phyloP scores from a whole-genome alignment of 306 rosid genomes.

The Abrus precatorius region DNA sequence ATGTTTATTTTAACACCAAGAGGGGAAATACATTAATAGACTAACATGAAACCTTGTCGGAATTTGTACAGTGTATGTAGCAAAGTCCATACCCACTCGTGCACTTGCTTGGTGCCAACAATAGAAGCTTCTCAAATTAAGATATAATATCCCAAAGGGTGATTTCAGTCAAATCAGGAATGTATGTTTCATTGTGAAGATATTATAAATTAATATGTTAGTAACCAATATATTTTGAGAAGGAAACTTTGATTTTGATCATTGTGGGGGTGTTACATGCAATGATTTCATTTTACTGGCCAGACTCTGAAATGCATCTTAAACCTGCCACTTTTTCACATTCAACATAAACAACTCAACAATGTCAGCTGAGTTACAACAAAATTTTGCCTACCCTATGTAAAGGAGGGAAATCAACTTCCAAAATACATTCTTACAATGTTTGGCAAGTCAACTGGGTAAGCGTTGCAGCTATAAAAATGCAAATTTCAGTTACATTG shows the following conservation, averaged over 20 bases:
- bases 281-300: slow-evolving; percentile 15
- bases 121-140: slow-evolving; percentile 48
- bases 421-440: not conserved
- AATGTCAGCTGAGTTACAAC: slow-evolving; percentile 8
- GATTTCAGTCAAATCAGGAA: slow-evolving; percentile 35
- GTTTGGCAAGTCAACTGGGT: slow-evolving; percentile 28
- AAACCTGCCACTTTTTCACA: not conserved
- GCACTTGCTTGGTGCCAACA: slow-evolving; percentile 51
- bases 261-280: slow-evolving; percentile 11
- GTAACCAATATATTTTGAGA: not conserved
- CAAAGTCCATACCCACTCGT: slow-evolving; percentile 38
- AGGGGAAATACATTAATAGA: slow-evolving; percentile 3
- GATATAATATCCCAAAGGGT: slow-evolving; percentile 22
- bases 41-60: not conserved
- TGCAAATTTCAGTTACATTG: not conserved
- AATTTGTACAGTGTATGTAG: slow-evolving; percentile 43
- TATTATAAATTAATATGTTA: slow-evolving; percentile 26
- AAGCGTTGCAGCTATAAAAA: slow-evolving; percentile 20
- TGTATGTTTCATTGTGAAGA: slow-evolving; percentile 8
- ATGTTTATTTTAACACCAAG: slow-evolving; percentile 21
- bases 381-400: not conserved
- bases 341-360: slow-evolving; percentile 11
- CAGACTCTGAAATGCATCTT: not conserved
- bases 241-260: slow-evolving; percentile 6
- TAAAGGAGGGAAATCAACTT: not conserved